Percentiles rank a stretch among this genome's conserved stretches.
phyloP scores from a whole-genome alignment of 768 basidiomycete genomes.

The Panus rudis region DNA sequence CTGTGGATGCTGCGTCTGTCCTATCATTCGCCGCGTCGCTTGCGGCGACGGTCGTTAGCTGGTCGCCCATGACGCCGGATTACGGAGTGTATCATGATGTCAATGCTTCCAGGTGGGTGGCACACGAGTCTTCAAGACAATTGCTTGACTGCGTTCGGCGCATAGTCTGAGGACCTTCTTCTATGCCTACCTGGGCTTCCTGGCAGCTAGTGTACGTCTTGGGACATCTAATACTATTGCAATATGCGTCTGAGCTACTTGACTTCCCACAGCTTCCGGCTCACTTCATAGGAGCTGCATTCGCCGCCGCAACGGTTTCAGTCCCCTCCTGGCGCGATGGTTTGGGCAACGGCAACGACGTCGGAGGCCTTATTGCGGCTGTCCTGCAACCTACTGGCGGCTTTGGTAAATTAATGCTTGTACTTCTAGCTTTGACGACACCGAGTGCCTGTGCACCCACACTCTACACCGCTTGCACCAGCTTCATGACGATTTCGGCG shows the following conservation, averaged over 20 bases:
- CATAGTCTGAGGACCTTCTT: constrained; percentile 31
- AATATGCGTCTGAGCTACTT: not conserved
- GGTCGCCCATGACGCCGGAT: constrained; percentile 37
- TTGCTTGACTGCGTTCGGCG: not conserved
- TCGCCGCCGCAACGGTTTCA: constrained; percentile 33
- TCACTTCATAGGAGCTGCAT: constrained; percentile 39
- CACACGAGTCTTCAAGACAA: not conserved
- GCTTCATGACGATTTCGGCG: constrained; percentile 33
- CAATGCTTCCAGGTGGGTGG: constrained; percentile 14
- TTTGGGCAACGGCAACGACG: constrained; percentile 29
- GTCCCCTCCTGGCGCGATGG: constrained; percentile 35
- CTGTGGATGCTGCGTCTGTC: constrained; percentile 27
- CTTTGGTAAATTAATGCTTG: constrained; percentile 39
- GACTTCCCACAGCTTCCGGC: constrained; percentile 26
- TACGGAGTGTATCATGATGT: constrained; percentile 42
- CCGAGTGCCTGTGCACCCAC: constrained; percentile 51
- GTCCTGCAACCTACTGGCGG: constrained; percentile 30
- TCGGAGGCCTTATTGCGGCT: constrained; percentile 42
- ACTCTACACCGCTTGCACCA: constrained; percentile 49
- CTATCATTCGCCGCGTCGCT: constrained; percentile 39
- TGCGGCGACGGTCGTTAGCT: constrained; percentile 35
- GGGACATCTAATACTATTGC: not conserved
- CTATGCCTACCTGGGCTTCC: constrained; percentile 41
- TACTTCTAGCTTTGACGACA: constrained; percentile 39
- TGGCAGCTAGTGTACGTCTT: constrained; percentile 32